A percentile compares a stretch with the other conserved stretches of the same genome.
phyloP scores from a whole-genome alignment of 2,329 filamentous ascomycete genomes.

The Neoascochyta sp. region DNA sequence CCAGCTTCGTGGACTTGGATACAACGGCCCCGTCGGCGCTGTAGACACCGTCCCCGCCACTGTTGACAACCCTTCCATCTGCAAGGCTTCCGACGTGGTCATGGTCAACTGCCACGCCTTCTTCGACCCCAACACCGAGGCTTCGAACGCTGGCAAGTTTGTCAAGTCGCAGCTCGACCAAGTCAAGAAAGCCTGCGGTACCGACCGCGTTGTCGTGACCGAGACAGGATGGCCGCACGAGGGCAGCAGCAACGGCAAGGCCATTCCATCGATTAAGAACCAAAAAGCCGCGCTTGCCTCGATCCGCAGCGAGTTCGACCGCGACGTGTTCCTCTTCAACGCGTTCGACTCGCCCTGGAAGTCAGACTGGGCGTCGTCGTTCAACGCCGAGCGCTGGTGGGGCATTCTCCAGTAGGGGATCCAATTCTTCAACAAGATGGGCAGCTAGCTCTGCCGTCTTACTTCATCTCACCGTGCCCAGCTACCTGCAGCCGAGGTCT shows the following conservation, averaged over 20 bases:
- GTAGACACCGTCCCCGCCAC: conserved; percentile 74
- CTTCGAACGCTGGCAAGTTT: conserved; percentile 64
- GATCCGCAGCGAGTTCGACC: conserved; percentile 58
- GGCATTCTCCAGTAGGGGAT: conserved; percentile 43
- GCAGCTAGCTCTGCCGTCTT: conserved; percentile 13
- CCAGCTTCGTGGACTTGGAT: conserved; percentile 61
- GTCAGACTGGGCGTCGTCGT: conserved; percentile 57
- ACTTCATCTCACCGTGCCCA: conserved; percentile 11
- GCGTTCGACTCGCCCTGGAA: conserved; percentile 83
- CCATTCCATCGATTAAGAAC: conserved; percentile 65
- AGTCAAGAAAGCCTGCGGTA: conserved; percentile 47
- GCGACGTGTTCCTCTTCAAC: conserved; percentile 68
- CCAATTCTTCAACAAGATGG: conserved; percentile 1
- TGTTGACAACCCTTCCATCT: conserved; percentile 65
- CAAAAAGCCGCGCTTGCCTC: conserved; percentile 64
- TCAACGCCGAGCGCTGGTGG: conserved; percentile 74
- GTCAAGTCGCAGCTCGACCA: conserved; percentile 54
- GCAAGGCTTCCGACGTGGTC: conserved; percentile 70
- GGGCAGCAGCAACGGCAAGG: conserved; percentile 62
- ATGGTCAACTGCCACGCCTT: conserved; percentile 81
- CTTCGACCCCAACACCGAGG: conserved; percentile 64
- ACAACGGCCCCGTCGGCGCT: conserved; percentile 68
- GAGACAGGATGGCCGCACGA: conserved; percentile 81
- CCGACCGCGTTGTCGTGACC: conserved; percentile 67
- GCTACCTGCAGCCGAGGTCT: conserved; percentile 13